These are phyloP conservation scores for Cercophora newfieldiana DNA, from an alignment of 495 filamentous ascomycete genomes.

Conservation along the genomic window DNA sequence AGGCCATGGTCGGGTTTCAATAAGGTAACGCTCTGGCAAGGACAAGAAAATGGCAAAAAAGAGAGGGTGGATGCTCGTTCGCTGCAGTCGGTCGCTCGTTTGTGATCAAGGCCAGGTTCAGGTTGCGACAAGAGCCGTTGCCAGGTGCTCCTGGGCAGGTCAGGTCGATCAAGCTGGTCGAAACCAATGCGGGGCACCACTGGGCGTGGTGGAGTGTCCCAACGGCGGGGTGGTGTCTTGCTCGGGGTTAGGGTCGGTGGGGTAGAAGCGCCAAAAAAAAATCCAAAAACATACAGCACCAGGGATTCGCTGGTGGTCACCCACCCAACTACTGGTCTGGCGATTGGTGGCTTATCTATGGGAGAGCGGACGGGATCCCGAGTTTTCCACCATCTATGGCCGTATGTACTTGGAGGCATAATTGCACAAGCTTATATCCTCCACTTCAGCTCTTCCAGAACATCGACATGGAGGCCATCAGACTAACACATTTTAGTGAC, in stretches of 20 bases:
- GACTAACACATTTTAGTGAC: too few relatives aligned
- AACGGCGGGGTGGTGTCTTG: neutral
- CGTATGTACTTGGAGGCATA: neutral
- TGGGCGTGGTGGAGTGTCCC: neutral
- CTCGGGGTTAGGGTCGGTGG: neutral
- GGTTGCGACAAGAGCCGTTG: slow-evolving; percentile 1
- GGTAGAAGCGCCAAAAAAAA: too few relatives aligned
- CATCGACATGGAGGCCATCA: too few relatives aligned
- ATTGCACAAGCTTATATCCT: too few relatives aligned
- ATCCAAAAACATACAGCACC: too few relatives aligned
- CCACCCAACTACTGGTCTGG: too few relatives aligned
- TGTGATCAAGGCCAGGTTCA: neutral
- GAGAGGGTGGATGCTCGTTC: neutral
- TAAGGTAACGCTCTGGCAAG: neutral
- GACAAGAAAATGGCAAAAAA: neutral
- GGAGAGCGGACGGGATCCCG: slow-evolving; percentile 54
- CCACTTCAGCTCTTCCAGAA: too few relatives aligned
- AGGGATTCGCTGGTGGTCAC: too few relatives aligned
- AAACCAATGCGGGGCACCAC: slow-evolving; percentile 17
- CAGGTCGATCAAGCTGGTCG: slow-evolving; percentile 6
- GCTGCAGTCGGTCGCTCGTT: neutral
- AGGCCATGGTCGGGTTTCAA: slow-evolving; percentile 33
- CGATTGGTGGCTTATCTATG: too few relatives aligned
- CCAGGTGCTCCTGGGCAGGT: neutral
- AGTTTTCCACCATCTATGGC: slow-evolving; percentile 34